Evolutionary conservation across 2,329 filamentous ascomycete species (phyloP), one percentile per base, ranked within the genome.

Genomic region (Domatiomyces globalis): DNA sequence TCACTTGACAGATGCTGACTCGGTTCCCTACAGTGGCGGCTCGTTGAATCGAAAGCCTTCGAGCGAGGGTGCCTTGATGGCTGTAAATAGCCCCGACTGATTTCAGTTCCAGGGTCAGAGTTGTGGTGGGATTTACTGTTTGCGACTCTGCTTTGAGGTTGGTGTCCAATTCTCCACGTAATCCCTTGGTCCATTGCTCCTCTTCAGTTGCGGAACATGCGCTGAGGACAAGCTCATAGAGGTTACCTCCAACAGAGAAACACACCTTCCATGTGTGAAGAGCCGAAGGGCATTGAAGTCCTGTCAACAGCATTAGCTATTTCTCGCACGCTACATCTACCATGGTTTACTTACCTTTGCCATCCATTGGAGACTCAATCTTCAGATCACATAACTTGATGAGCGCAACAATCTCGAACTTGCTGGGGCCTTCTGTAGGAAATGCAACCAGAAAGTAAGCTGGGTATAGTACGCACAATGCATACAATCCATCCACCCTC

Each of bases 181-280:
- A 71, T n/a, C 82, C 77, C 15, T 71, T 73, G 56, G 83, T 81
- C 90, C 92, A 98, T 60, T 83, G 80, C 45, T 77, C 71, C 61
- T 92, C 87, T 64, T 98, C 90, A 43, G 77, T 79, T 0, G 80
- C 73, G 1, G 84, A 90, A 61, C 88, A 95, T 36, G 88, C 90
- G 58, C 85, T 94, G 69, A 95, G 75, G 43, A 95, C 80, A 15
- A 95, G 69, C 66, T 96, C 90, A 63, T 86, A 90, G 49, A 90
- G 72, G 54, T 85, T 80, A 58, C 84, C 78, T 51, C 84, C 76
- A 57, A 79, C 79, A 63, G 92, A 83, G 62, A 96, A 95, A 2
- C 87, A 75, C 9, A 95, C 62, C 65, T 96, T 98, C 90, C 89
- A 96, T 1, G 88, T 92, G 65, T 86, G 86, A 0, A 85, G 81